phyloP scores from a whole-genome alignment of 23 red algal species.

The Chondrus crispus region DNA sequence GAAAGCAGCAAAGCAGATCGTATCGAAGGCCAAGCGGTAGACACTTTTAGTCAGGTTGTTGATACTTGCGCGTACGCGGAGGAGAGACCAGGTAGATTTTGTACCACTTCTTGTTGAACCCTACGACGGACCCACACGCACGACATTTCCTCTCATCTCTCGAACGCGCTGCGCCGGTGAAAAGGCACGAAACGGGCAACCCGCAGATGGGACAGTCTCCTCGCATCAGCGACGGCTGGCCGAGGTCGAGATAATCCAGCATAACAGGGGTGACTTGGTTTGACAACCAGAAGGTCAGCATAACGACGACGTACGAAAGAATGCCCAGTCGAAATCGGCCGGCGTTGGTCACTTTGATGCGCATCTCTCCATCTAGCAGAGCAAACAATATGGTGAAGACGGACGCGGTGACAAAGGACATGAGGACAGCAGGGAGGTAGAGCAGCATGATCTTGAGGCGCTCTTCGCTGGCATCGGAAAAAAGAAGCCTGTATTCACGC shows the following conservation, averaged over 20 bases:
- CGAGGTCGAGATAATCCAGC: slow-evolving; percentile 87
- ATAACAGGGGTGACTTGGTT: slow-evolving; percentile 88
- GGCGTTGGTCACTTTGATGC: slow-evolving; percentile 60
- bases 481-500: slow-evolving; percentile 51
- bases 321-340: slow-evolving; percentile 69
- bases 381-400: slow-evolving; percentile 78
- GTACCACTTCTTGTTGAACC: slow-evolving; percentile 78
- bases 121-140: slow-evolving; percentile 71
- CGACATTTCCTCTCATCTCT: slow-evolving; percentile 83
- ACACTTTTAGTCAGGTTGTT: too few relatives aligned
- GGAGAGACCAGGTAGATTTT: slow-evolving; percentile 85
- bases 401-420: slow-evolving; percentile 62
- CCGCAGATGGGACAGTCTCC: slow-evolving; percentile 86
- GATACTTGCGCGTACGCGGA: slow-evolving; percentile 45
- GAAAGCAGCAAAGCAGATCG: too few relatives aligned
- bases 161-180: slow-evolving; percentile 61
- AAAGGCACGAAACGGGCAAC: slow-evolving; percentile 76
- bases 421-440: slow-evolving; percentile 86
- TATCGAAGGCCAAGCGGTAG: too few relatives aligned
- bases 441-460: slow-evolving; percentile 87
- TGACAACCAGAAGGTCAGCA: slow-evolving; percentile 77
- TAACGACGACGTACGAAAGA: slow-evolving; percentile 63
- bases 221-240: slow-evolving; percentile 69
- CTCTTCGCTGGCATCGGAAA: slow-evolving; percentile 86
- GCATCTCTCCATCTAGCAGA: slow-evolving; percentile 90